These are phyloP conservation scores for Tolypocladium sp. DNA, from an alignment of 2,329 filamentous ascomycete species.

Conservation along the genomic window DNA sequence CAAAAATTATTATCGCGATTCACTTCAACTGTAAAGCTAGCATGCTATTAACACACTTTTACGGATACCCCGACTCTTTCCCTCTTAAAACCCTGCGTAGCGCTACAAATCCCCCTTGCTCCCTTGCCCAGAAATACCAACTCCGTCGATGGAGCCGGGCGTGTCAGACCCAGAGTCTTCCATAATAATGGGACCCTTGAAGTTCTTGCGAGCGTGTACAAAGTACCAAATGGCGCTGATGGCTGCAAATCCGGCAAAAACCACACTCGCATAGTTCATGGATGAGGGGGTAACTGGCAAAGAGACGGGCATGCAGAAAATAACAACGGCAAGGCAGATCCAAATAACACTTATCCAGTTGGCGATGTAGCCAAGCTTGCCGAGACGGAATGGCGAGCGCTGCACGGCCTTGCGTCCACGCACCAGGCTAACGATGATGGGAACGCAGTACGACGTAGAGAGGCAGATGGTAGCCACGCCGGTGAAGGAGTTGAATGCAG, in stretches of 20 bases:
- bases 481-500: constrained; percentile 73
- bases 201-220: constrained; percentile 52
- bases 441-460: constrained; percentile 65
- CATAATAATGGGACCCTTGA: constrained; percentile 45
- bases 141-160: not conserved
- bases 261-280: constrained; percentile 65
- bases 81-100: not conserved
- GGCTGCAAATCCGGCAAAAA: constrained; percentile 52
- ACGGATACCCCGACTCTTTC: no score
- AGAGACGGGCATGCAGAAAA: constrained; percentile 68
- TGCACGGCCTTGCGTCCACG: constrained; percentile 57
- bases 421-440: constrained; percentile 62
- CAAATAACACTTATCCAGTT: constrained; percentile 59
- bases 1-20: not conserved
- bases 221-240: constrained; percentile 57
- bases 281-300: constrained; percentile 44
- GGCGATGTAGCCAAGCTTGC: constrained; percentile 57
- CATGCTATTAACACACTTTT: not conserved
- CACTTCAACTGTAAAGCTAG: not conserved
- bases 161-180: not conserved
- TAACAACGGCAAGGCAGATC: constrained; percentile 59
- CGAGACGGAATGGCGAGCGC: constrained; percentile 59
- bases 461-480: constrained; percentile 74
- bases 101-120: not conserved
- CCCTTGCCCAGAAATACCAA: not conserved